These are phyloP conservation scores for Alisma plantagoaquatica DNA, from an alignment of 106 monocot species.

Conservation along the genomic window DNA sequence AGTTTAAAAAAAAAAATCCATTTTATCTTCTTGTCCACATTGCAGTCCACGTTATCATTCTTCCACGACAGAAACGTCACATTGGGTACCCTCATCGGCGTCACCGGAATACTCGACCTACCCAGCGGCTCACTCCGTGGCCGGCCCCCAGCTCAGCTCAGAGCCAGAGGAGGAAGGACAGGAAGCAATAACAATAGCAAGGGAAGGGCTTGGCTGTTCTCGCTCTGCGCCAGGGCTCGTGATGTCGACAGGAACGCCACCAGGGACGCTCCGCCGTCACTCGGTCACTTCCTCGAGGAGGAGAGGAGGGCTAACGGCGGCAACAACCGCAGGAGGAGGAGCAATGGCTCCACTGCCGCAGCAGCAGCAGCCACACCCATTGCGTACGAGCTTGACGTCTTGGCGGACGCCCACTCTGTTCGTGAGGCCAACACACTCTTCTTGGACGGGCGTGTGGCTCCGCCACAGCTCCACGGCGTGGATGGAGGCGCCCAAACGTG, in stretches of 20 bases:
- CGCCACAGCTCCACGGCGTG: slow-evolving; percentile 5
- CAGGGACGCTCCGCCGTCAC: slow-evolving; percentile 13
- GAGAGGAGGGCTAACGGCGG: slow-evolving; percentile 32
- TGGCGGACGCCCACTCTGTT: not conserved
- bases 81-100: slow-evolving; percentile 36
- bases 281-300: slow-evolving; percentile 25
- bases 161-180: not conserved
- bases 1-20: too few species aligned
- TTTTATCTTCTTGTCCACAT: too few species aligned
- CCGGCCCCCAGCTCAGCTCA: too few species aligned
- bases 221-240: slow-evolving; percentile 17
- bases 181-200: slow-evolving; percentile 4
- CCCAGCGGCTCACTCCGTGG: slow-evolving; percentile 7
- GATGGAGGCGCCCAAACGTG: too few species aligned
- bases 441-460: slow-evolving; percentile 4
- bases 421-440: slow-evolving; percentile 3
- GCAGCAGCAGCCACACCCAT: slow-evolving; percentile 1
- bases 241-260: not conserved
- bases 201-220: slow-evolving; percentile 13
- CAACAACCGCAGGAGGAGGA: not conserved
- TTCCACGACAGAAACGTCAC: slow-evolving; percentile 25
- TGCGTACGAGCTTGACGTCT: not conserved
- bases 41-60: slow-evolving; percentile 32
- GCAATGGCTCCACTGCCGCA: too few species aligned
- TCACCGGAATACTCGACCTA: slow-evolving; percentile 18